Evolutionary conservation across 225 moss, liverwort and hornwort species (phyloP), one percentile per base, ranked within the genome.

Genomic region (Neckera pumila): DNA sequence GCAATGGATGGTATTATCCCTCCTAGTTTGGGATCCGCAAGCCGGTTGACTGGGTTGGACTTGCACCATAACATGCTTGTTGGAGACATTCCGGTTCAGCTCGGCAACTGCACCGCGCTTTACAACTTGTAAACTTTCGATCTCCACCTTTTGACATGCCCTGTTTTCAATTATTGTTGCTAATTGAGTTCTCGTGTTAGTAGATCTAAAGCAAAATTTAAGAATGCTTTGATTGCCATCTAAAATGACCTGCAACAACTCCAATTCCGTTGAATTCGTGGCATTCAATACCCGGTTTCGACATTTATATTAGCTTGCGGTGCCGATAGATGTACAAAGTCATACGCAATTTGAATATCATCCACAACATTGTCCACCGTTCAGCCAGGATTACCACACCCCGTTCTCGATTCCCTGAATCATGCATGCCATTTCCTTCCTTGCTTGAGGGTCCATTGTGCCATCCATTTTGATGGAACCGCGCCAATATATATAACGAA

Each of bases 91-190:
- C 99, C 99, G 76, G 71, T 74, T 33, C 88, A 97, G 79, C 92
- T 99, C 28, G 99, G 99, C 90, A 96, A 96, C 93, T 95, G 92
- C 83, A 95, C 91, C 18, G 86, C 93, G 26, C 97, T 99, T 54
- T 54, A 83, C 47, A 88, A 92, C 91, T 63, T 98, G 98, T 98
- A 95, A 90, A 70, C 82, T 58, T 53, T 53, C 89, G 75, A 66
- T 36, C n/a, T 49, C 51, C 11, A 19, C 65, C 49, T 36, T 20
- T 51, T 51, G 65, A 36, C 9, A 49, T 15, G 13, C 25, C 81
- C 17, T 87, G 43, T 51, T 70, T 64, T 43, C 10, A 28, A 49
- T 56, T 25, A n/a, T 14, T 45, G 27, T 14, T 78, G 40, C 66
- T 38, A 38, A 66, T n/a, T 82, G 15, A 14, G 63, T 84, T 81